Evolutionary conservation across 2,329 filamentous ascomycete species (phyloP), one percentile per base, ranked within the genome.

Genomic region (Cordyceps tenuipes): DNA sequence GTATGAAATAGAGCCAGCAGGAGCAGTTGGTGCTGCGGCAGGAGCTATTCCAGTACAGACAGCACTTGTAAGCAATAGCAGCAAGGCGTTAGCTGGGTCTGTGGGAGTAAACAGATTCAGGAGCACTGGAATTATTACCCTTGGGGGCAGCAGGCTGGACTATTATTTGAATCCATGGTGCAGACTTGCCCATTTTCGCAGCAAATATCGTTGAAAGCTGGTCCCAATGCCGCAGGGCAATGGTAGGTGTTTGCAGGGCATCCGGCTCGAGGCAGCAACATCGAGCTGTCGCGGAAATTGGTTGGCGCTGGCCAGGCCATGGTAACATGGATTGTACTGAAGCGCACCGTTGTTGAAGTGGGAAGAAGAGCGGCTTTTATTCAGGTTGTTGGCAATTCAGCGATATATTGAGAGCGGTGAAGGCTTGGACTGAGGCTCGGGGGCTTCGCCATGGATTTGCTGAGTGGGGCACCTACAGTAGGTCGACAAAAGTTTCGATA

Each of bases 31-130:
- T 2, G 75, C 73, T n/a, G 72, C 71, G 17, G 69, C 67, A 2
- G 79, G 77, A n/a, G 79, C 80, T 34, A 76, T 76, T 53, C 81
- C 81, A n/a, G 81, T 84, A 66, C 81, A 84, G 21, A 82, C 75
- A 36, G 77, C 78, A 58, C 81, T 82, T 62, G 29, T 43, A n/a
- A 17, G n/a, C 7, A 41, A 53, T 29, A 55, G 62, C 29, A 29
- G 29, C 7, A 6, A 7, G 29, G 10, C 48, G n/a, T 69, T 48
- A 69, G 55, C 23, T 9, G 46, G 43, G 21, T 19, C 5, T 15
- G 19, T 26, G 17, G 17, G 39, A 29, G 19, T 49, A 39, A 41
- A 9, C 4, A 4, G 29, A n/a, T 15, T 6, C 12, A 47, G 26
- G n/a, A n/a, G 39, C 17, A 6, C 3, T 57, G 46, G 46, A 21